These are phyloP conservation scores for Hericium rajendrae DNA, from an alignment of 768 basidiomycete species.

Conservation along the genomic window DNA sequence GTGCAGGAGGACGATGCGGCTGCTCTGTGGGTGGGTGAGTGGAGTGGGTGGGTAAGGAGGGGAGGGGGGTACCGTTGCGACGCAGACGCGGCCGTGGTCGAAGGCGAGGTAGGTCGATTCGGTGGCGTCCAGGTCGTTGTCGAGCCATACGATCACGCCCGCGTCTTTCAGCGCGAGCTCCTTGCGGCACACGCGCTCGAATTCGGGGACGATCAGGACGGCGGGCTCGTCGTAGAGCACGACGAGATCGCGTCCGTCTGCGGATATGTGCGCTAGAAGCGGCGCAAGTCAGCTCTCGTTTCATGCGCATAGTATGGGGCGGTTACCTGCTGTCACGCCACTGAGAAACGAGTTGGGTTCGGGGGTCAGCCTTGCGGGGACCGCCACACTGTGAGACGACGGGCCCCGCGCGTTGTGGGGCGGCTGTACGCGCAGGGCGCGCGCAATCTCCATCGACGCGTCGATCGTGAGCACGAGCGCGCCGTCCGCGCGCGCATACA, in stretches of 20 bases:
- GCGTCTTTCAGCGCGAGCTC: background rate
- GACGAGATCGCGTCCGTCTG: slow-evolving; percentile 26
- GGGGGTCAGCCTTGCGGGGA: background rate
- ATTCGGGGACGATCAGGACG: slow-evolving; percentile 26
- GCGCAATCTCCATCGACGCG: background rate
- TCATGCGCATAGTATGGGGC: background rate
- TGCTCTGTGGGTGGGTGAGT: background rate
- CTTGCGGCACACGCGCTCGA: slow-evolving; percentile 18
- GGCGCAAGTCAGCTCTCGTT: background rate
- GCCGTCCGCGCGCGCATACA: slow-evolving; percentile 43
- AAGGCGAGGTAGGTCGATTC: slow-evolving; percentile 6
- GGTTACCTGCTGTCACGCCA: slow-evolving; percentile 3
- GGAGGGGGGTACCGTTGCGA: slow-evolving; percentile 3
- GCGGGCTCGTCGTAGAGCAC: slow-evolving; percentile 15
- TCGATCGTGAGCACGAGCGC: slow-evolving; percentile 30
- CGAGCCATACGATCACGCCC: background rate
- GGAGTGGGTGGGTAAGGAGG: background rate
- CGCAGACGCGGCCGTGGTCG: slow-evolving; percentile 11
- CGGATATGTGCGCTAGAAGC: slow-evolving; percentile 30
- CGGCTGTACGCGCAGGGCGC: background rate
- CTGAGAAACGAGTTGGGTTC: background rate
- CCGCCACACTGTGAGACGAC: background rate
- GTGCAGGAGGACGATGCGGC: slow-evolving; percentile 6
- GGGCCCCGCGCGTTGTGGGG: background rate
- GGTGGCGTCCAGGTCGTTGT: background rate